Evolutionary conservation across 768 basidiomycete genomes (phyloP), one percentile per base, ranked within the genome.

Genomic region (Xerocomellus amylosporus): DNA sequence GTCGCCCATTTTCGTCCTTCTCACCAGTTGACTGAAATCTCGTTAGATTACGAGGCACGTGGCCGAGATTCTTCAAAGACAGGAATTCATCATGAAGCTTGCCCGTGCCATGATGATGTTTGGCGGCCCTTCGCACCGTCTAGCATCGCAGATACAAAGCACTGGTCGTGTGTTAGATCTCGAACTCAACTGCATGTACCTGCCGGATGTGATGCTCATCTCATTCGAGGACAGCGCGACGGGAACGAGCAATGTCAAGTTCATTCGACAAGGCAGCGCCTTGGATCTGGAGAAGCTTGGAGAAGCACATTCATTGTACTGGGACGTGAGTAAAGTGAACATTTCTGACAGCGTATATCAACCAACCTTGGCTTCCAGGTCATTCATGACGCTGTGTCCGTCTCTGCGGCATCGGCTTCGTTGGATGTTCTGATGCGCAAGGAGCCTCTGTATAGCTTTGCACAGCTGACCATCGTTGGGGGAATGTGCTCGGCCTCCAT

Each of bases 101-200:
- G 82, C 87, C 7, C 81, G 89, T 47, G 84, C 89, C 10, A 84
- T 94, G 79, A 94, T 93, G 89, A 90, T 88, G 82, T 92, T 90
- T 60, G 91, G 90, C 10, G 86, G 85, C 2, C 89, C 90, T 19
- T 81, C 86, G 13, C 90, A 95, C 68, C 86, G 91, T 39, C 77
- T 94, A 19, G 89, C 86, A 63, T 79, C 88, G 2, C 90, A 93
- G 66, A 84, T 93, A 52, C 83, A 85, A 65, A 84, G 87, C 14
- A 89, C 90, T 1, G 89, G 85, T 14, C 79, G 78, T 8, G 88
- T 93, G 14, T 80, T 94, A 24, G 90, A 93, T 58, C 77, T 93
- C 54, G 78, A 81, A 59, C 77, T 84, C 43, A 81, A 79, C 48
- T 87, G 90, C 71, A 77, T 93, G 70, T 89, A 90, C 65, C 71